Base-by-base conservation (phyloP, 2,329 filamentous ascomycete species). In the Tolypocladium ophioglossoides region DNA sequence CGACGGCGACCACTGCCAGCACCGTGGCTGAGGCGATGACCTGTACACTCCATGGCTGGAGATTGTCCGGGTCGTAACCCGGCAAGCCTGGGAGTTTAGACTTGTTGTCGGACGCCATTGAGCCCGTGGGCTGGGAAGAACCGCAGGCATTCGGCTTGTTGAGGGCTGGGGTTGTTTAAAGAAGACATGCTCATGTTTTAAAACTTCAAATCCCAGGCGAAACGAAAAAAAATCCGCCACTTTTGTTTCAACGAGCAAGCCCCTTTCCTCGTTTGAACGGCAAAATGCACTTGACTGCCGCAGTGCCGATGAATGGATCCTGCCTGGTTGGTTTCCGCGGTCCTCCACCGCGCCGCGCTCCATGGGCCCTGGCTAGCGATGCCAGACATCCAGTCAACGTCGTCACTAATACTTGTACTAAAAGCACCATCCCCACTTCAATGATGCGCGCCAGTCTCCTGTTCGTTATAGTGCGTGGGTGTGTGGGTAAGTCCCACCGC, bases 11-110 rank as follows among this genome's bases (percentile, higher is more conserved):
- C 10, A 71, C 57, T 2, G 74, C 69, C 41, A 77, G 61, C n/a
- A 68, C 63, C 4, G 73, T 75, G 56, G 76, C 64, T 4, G 71
- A 64, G 10, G 62, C 62, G 27, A 70, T 64, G 18, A 74, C 72
- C 50, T 63, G 60, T 51, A 73, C 62, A 1, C 61, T 65, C 73
- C 74, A 76, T 63, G 68, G 68, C 61, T 74, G 73, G 22, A 75
- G 59, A 56, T 68, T 66, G 38, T 67, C 54, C 2, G 66, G 56
- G 39, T 71, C 24, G 35, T 54, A 62, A 49, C 60, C 60, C 8
- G 60, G 56, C 24, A 62, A 50, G 38, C 59, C 58, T 18, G 59
- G 58, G 18, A 58, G 50, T 66, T 37, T 22, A 16, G 57, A 54
- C 20, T 35, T 46, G 35, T 48, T 32, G 44, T 52, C 53, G 39